Conservation (phyloP, 805 yeast species). For the Saccharomycopsis amapae region DNA sequence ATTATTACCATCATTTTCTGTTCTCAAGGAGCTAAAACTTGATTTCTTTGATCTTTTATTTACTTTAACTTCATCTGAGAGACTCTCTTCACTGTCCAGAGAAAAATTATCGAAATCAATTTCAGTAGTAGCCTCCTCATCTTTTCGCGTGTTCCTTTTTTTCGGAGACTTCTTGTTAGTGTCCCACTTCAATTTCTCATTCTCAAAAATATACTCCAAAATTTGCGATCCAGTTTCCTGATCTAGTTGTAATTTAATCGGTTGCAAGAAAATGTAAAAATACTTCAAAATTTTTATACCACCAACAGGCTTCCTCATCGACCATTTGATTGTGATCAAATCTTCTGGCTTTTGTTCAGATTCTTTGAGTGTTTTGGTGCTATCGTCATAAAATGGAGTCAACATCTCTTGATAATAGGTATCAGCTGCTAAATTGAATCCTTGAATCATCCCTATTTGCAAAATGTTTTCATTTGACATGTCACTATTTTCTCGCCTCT, state of each 20-base stretch:
- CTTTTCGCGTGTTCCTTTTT: neutral
- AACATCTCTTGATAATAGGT: conserved; percentile 67
- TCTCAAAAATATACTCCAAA: conserved; percentile 66
- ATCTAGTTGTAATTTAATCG: conserved; percentile 68
- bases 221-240: conserved; percentile 58
- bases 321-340: conserved; percentile 54
- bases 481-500: conserved; percentile 54
- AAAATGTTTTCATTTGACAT: conserved; percentile 61
- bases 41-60: no score
- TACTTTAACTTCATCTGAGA: no score
- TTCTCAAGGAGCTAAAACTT: no score
- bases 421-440: conserved; percentile 51
- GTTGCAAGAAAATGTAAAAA: conserved; percentile 54
- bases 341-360: conserved; percentile 17
- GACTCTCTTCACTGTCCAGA: no score
- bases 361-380: conserved; percentile 17
- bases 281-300: conserved; percentile 77
- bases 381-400: conserved; percentile 37
- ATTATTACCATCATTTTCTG: neutral
- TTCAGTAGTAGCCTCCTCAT: conserved; percentile 14
- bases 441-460: conserved; percentile 56
- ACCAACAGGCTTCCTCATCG: conserved; percentile 79
- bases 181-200: conserved; percentile 26
- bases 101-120: no score
- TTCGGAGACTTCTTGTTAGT: neutral